Conservation (phyloP, 176 grass and related monocot species). For the Puccinellia tenuiflora region DNA sequence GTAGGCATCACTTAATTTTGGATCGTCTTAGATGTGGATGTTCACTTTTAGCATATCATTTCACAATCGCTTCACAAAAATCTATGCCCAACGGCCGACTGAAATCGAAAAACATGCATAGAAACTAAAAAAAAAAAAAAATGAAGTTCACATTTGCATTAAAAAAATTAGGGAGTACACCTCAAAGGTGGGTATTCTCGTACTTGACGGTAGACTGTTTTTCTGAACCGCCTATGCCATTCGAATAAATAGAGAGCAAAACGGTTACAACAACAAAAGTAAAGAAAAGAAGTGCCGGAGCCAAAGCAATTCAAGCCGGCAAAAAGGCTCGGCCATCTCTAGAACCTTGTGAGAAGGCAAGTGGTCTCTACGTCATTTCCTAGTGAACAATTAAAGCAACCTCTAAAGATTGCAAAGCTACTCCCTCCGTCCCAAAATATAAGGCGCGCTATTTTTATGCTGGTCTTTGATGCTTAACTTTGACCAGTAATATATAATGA, state of each 20-base stretch:
- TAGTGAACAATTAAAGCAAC: not conserved
- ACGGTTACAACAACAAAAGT: not conserved
- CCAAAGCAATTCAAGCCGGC: not conserved
- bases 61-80: not conserved
- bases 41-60: not conserved
- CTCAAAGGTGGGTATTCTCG: not conserved
- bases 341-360: not conserved
- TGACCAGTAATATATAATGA: too few species aligned
- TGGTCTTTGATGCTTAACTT: too few species aligned
- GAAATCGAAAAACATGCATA: too few species aligned
- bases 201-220: not conserved
- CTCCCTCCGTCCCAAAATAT: too few species aligned
- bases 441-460: too few species aligned
- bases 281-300: too few species aligned
- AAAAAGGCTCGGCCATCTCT: not conserved
- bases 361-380: not conserved
- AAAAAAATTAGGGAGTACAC: not conserved
- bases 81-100: not conserved
- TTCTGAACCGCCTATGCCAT: not conserved
- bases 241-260: not conserved
- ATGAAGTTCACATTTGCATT: too few species aligned
- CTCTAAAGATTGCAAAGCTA: not conserved
- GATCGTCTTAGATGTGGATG: not conserved
- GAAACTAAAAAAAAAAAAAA: too few species aligned
- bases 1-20: not conserved